Conservation (phyloP, 2,329 filamentous ascomycete genomes). For the Colletotrichum sojae region DNA sequence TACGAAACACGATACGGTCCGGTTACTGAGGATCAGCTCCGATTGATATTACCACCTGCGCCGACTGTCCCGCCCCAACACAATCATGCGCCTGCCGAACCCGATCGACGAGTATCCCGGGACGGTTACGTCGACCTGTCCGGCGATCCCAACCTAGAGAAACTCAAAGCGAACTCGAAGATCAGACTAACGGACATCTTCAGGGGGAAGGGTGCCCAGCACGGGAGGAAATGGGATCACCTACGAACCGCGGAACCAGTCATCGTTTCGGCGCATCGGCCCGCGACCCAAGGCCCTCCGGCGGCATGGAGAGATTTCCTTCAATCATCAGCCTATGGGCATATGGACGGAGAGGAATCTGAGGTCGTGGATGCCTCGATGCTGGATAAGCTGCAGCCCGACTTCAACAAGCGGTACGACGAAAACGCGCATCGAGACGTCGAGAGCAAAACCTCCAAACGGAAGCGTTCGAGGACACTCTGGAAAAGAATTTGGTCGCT, state of each 20-base stretch:
- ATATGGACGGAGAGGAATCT: constrained; percentile 61
- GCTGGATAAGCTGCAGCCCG: constrained; percentile 62
- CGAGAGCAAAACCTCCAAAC: constrained; percentile 44
- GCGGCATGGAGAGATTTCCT: constrained; percentile 68
- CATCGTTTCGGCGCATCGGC: constrained; percentile 66
- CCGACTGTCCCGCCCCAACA: constrained; percentile 57
- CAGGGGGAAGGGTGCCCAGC: constrained; percentile 61
- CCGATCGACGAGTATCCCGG: constrained; percentile 59
- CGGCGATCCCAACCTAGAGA: constrained; percentile 54
- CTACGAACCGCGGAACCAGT: constrained; percentile 71
- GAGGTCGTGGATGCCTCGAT: constrained; percentile 62
- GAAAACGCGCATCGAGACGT: constrained; percentile 48
- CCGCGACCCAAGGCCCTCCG: constrained; percentile 56
- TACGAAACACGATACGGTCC: constrained; percentile 59
- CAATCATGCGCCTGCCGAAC: constrained; percentile 57
- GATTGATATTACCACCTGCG: constrained; percentile 55
- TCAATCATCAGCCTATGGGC: constrained; percentile 67
- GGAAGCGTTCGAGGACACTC: constrained; percentile 50
- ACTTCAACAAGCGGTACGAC: constrained; percentile 58
- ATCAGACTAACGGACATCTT: constrained; percentile 62
- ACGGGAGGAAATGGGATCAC: constrained; percentile 72
- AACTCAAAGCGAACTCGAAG: constrained; percentile 51
- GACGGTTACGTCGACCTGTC: constrained; percentile 62
- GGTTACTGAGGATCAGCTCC: constrained; percentile 55
- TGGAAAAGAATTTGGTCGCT: constrained; percentile 75